phyloP scores from a whole-genome alignment of 2,329 filamentous ascomycete species.

The Dactylellina parvicollis region DNA sequence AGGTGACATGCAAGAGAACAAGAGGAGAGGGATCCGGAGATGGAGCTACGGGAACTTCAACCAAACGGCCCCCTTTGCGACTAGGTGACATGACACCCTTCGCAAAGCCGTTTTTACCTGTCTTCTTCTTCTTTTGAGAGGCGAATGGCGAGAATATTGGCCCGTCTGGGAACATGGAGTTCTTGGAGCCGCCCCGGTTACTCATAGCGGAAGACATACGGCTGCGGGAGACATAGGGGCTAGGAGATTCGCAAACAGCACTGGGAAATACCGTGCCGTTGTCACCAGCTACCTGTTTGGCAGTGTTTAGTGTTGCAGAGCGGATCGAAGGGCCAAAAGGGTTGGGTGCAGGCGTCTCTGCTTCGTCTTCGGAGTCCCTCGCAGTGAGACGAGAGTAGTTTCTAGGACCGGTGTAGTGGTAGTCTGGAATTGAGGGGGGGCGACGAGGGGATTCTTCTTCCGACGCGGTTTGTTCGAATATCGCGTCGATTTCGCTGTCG shows the following conservation, averaged over 20 bases:
- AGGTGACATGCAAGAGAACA: slow-evolving; percentile 79
- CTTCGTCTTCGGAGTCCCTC: slow-evolving; percentile 37
- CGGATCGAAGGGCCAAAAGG: slow-evolving; percentile 45
- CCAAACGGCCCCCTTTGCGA: slow-evolving; percentile 30
- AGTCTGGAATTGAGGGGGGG: slow-evolving; percentile 45
- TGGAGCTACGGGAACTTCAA: slow-evolving; percentile 17
- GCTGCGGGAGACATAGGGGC: slow-evolving; percentile 30
- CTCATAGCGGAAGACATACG: slow-evolving; percentile 31
- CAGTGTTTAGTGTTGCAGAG: slow-evolving; percentile 46
- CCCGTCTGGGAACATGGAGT: slow-evolving; percentile 19
- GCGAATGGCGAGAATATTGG: slow-evolving; percentile 46
- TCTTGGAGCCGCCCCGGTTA: slow-evolving; percentile 24
- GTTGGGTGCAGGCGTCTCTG: slow-evolving; percentile 44
- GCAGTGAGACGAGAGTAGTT: slow-evolving; percentile 37
- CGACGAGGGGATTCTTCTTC: slow-evolving; percentile 45
- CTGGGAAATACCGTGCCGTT: slow-evolving; percentile 29
- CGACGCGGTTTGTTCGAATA: slow-evolving; percentile 48
- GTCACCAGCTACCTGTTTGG: slow-evolving; percentile 40
- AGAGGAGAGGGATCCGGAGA: slow-evolving; percentile 69
- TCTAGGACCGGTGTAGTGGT: slow-evolving; percentile 37
- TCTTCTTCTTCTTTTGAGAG: slow-evolving; percentile 42
- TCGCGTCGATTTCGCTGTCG: slow-evolving; percentile 48
- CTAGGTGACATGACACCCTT: slow-evolving; percentile 32
- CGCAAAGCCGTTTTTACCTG: slow-evolving; percentile 19
- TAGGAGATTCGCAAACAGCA: slow-evolving; percentile 39